phyloP scores from a whole-genome alignment of 2,329 filamentous ascomycete species.

The Trichoderma cornu-damae region DNA sequence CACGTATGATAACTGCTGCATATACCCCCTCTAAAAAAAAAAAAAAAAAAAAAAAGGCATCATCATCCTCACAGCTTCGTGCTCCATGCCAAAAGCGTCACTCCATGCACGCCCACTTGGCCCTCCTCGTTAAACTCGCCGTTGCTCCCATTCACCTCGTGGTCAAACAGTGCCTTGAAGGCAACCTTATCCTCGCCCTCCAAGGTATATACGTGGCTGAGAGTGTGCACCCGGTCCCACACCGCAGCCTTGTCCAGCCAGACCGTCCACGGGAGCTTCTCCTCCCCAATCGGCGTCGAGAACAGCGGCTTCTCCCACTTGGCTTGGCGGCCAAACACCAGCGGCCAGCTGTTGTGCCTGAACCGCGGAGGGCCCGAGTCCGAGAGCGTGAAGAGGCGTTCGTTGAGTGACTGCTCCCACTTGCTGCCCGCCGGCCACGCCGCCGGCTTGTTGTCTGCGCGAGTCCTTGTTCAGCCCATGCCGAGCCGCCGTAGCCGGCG shows the following conservation, averaged over 20 bases:
- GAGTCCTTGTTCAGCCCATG: slow-evolving; percentile 12
- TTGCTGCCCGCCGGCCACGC: slow-evolving; percentile 49
- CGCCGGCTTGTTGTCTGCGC: slow-evolving; percentile 57
- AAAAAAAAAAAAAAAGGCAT: background rate
- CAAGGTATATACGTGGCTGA: slow-evolving; percentile 63
- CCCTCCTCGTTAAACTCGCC: slow-evolving; percentile 56
- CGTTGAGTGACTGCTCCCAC: slow-evolving; percentile 60
- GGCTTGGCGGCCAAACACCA: slow-evolving; percentile 58
- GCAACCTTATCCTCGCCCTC: slow-evolving; percentile 45
- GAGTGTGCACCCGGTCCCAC: slow-evolving; percentile 59
- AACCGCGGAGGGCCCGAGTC: slow-evolving; percentile 58
- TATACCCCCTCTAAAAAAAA: background rate
- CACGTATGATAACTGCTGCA: background rate
- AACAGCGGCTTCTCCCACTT: slow-evolving; percentile 47
- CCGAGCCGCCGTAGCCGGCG: background rate
- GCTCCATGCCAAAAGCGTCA: slow-evolving; percentile 61
- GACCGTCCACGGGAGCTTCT: slow-evolving; percentile 51
- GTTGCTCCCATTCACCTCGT: slow-evolving; percentile 48
- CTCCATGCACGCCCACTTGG: slow-evolving; percentile 59
- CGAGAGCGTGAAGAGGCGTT: slow-evolving; percentile 50
- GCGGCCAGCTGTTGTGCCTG: slow-evolving; percentile 58
- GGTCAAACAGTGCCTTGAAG: slow-evolving; percentile 48
- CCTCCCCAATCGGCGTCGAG: slow-evolving; percentile 55
- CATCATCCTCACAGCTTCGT: slow-evolving; percentile 35
- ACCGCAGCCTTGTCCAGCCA: slow-evolving; percentile 55